phyloP scores from a whole-genome alignment of 1,284 basidiomycete species.

The Ganoderma boninense region DNA sequence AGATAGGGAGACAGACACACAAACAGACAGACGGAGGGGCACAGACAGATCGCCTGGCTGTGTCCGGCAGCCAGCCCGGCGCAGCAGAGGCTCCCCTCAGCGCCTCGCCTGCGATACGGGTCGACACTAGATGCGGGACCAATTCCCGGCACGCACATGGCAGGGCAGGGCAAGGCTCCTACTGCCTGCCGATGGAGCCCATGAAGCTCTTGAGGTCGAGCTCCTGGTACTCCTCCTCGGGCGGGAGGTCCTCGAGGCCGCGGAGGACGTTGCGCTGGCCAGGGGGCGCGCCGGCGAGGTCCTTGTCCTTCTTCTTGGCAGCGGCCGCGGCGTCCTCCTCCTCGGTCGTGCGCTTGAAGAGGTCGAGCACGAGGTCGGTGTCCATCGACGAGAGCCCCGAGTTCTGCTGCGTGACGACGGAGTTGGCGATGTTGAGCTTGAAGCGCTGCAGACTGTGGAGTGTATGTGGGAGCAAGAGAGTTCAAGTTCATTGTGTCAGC shows the following conservation, averaged over 20 bases:
- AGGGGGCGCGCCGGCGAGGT: slow-evolving; percentile 54
- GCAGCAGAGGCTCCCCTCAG: slow-evolving; percentile 7
- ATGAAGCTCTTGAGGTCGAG: slow-evolving; percentile 88
- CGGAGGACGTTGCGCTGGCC: slow-evolving; percentile 84
- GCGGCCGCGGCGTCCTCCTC: slow-evolving; percentile 73
- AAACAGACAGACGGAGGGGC: background rate
- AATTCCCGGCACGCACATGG: background rate
- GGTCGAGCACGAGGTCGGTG: slow-evolving; percentile 95
- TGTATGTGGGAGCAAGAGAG: no score
- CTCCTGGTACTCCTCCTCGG: slow-evolving; percentile 90
- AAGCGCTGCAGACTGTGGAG: slow-evolving; percentile 88
- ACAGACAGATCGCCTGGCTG: background rate
- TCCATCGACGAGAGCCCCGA: slow-evolving; percentile 95
- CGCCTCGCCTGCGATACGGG: no score
- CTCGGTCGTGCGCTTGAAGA: slow-evolving; percentile 85
- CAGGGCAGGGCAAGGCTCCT: background rate
- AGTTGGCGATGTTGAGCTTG: slow-evolving; percentile 98
- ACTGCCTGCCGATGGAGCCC: slow-evolving; percentile 63
- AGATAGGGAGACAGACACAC: slow-evolving; percentile 21
- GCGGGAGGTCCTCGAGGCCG: slow-evolving; percentile 88
- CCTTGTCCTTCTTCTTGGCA: slow-evolving; percentile 63
- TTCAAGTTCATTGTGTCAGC: background rate
- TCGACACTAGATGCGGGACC: background rate
- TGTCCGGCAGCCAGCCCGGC: slow-evolving; percentile 1
- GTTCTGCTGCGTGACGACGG: slow-evolving; percentile 98